Base-by-base conservation (phyloP, 1,139 yeast species). In the Lodderomyces metapsilosis region DNA sequence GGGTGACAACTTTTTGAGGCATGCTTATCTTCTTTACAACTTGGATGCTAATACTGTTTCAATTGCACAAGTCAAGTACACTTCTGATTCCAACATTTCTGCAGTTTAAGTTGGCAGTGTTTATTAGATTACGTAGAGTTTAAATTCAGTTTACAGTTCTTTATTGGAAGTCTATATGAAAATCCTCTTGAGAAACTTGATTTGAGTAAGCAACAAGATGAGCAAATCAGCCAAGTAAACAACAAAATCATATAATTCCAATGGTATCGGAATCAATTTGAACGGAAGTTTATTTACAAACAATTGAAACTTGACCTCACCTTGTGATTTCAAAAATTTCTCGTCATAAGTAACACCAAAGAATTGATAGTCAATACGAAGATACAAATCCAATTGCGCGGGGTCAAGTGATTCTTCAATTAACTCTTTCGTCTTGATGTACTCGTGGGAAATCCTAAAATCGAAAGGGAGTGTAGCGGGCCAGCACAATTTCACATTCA, bases 401-500 rank as follows among this genome's bases (percentile, higher is more conserved):
- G 22, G 4, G 12, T 27, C 11, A 3, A 28, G 4, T 11, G 6
- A 9, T 4, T n/a, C 39, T 11, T 24, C 18, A 11, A 38, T 8
- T 1, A 52, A 40, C 2, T 49, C 45, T 2, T 46, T 39, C 5
- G 57, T 36, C 36, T 52, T 43, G 2, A 58, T 21, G 43, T 61
- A 68, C 15, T 41, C 37, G 41, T 66, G 68, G 11, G 46, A 30
- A 1, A 68, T 17, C 5, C 36, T 33, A 37, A 71, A 66, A 33
- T 57, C 57, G 39, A 60, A 58, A 2, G 77, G 74, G 11, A 45
- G 46, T 1, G 67, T 69, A 0, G 76, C 74, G 0, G 76, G 75
- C 77, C 77, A 72, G 48, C 76, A 71, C 12, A 71, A 44, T 45
- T 72, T 72, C 23, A 68, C 54, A 43, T 57, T 60, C 25, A 71